Base-by-base conservation (phyloP, 352 stramenopile genomes). In the Phytopythium cucurbitacearum region DNA sequence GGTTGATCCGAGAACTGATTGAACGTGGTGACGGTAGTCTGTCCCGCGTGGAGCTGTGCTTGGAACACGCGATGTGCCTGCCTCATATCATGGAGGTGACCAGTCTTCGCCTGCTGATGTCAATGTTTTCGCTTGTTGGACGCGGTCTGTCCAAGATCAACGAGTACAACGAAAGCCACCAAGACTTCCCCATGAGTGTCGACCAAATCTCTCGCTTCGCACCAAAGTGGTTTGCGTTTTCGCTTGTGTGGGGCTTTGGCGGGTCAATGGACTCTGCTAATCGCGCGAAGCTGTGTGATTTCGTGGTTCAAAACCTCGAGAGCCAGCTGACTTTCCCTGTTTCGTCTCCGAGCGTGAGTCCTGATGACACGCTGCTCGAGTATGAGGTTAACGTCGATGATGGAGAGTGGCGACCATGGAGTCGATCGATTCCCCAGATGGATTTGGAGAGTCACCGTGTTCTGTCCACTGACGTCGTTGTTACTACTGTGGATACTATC, bases 401-500 rank as follows among this genome's bases (percentile, higher is more conserved):
- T 60, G 97, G 96, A 45, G 96, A 99, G 67, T 99, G 97, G 82
- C 86, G 97, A 36, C 76, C 91, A 8, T 99, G 97, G 98, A 84
- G 81, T 38, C 89, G 94, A 28, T 97, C 85, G 38, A 97, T 99
- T 12, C 97, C 97, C 15, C 76, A 96, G 60, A 86, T 99, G 46
- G 96, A 99, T 67, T 94, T 99, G 40, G 97, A 99, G 64, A 98
- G 95, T 56, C 94, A 99, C 53, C 87, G 95, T 35, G 97, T 99
- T 11, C 73, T 97, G 10, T 89, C 91, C 28, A 98, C 96, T 13
- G 96, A 99, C 69, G 85, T 99, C 40, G 97, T 99, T n/a, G 97
- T 99, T 43, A 98, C 96, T 11, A 99, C 98, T 0, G 98, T 98
- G 12, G 98, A 99, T 65, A 99, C 97, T 9, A 83, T 99, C 36